These are phyloP conservation scores for Oropetium thomaeum DNA, from an alignment of 176 grass and related monocot genomes.

Conservation along the genomic window DNA sequence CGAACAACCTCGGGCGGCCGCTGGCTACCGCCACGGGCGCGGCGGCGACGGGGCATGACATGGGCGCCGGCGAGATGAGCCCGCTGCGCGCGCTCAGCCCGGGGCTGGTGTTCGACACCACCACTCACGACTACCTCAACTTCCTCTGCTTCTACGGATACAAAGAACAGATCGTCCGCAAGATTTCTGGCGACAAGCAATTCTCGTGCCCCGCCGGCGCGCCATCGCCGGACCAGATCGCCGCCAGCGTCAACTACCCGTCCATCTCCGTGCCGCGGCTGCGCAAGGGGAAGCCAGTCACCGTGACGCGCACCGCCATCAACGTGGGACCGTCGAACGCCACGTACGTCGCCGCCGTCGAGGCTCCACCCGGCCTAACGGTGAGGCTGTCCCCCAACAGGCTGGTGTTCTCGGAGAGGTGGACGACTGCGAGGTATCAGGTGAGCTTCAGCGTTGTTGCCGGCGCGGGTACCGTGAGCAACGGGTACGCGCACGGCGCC, in stretches of 20 bases:
- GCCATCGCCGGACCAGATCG: constrained; percentile 66
- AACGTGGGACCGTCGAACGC: constrained; percentile 82
- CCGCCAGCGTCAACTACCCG: constrained; percentile 77
- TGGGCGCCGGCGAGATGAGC: constrained; percentile 90
- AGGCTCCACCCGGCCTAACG: constrained; percentile 47
- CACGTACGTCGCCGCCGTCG: constrained; percentile 51
- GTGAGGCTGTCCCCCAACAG: constrained; percentile 63
- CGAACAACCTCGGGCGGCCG: constrained; percentile 65
- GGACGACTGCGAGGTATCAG: constrained; percentile 70
- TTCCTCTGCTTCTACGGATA: constrained; percentile 94
- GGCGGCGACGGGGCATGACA: constrained; percentile 72
- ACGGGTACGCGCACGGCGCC: constrained; percentile 59
- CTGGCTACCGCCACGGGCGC: constrained; percentile 61
- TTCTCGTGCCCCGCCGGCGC: constrained; percentile 50
- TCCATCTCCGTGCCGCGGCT: constrained; percentile 80
- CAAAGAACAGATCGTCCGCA: constrained; percentile 71
- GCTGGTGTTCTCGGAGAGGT: constrained; percentile 59
- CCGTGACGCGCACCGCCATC: constrained; percentile 56
- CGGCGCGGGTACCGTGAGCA: constrained; percentile 33
- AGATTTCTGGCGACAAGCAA: constrained; percentile 39
- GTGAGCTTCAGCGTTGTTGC: constrained; percentile 56
- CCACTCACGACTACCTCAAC: constrained; percentile 67
- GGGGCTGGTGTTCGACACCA: constrained; percentile 82
- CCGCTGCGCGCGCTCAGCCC: constrained; percentile 88
- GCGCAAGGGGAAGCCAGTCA: constrained; percentile 25